A percentile compares a stretch with the other conserved stretches of the same genome.
Evolutionary conservation across 306 rosid species (phyloP).

Genomic region (Cicer pinnatifidum): DNA sequence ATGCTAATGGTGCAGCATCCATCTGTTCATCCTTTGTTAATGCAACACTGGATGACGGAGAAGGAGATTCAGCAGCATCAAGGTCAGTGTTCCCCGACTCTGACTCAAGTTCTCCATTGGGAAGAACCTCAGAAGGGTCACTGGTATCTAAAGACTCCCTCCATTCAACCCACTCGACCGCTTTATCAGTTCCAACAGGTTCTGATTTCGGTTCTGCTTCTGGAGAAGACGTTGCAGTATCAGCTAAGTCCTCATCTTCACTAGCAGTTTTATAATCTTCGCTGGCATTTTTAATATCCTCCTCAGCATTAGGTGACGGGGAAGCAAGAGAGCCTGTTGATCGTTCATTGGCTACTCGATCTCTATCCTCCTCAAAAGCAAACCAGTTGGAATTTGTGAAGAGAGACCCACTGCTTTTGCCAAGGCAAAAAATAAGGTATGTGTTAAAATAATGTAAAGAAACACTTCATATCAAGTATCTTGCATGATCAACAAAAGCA

Average conservation of each 20-base stretch:
- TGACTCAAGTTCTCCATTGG: constrained; percentile 68
- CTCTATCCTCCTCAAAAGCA: constrained; percentile 85
- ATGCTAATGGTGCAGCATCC: constrained; percentile 47
- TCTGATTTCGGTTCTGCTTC: constrained; percentile 60
- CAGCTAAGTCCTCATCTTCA: constrained; percentile 85
- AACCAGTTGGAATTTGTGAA: constrained; percentile 99
- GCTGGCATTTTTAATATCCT: constrained; percentile 46
- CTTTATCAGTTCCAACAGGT: constrained; percentile 70
- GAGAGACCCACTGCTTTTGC: constrained; percentile 77
- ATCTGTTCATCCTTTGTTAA: constrained; percentile 47
- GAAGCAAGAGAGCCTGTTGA: constrained; percentile 72
- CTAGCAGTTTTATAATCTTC: constrained; percentile 60
- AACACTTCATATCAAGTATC: background rate
- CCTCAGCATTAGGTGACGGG: constrained; percentile 73
- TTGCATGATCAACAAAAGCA: constrained; percentile 6
- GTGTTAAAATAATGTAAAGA: constrained; percentile 14
- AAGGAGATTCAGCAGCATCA: constrained; percentile 55
- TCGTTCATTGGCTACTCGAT: constrained; percentile 65
- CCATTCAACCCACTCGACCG: constrained; percentile 99
- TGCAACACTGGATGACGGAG: constrained; percentile 54
- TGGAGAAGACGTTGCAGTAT: constrained; percentile 78
- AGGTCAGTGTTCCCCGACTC: constrained; percentile 47
- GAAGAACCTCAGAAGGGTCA: constrained; percentile 64
- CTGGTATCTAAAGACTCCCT: constrained; percentile 84
- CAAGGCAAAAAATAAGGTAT: constrained; percentile 36